These are phyloP conservation scores for Apiospora rasikravindrae DNA, from an alignment of 2,329 filamentous ascomycete species.

Conservation along the genomic window DNA sequence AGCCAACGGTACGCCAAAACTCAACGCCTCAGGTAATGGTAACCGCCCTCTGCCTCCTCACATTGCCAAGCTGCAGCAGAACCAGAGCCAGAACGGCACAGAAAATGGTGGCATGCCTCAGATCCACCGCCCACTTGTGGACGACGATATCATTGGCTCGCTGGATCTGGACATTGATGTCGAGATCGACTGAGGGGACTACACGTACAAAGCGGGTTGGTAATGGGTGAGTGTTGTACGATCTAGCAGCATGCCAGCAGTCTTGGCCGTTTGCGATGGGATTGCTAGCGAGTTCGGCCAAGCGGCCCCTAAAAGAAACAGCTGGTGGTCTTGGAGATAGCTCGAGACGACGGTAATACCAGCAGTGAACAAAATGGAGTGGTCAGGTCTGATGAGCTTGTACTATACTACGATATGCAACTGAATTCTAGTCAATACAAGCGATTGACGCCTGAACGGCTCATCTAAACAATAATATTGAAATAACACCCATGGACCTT, in stretches of 20 bases:
- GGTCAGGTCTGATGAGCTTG: not conserved
- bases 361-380: not conserved
- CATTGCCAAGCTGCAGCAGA: constrained; percentile 58
- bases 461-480: not conserved
- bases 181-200: constrained; percentile 67
- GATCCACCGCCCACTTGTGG: constrained; percentile 80
- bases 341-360: not conserved
- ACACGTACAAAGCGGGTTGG: not conserved
- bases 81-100: constrained; percentile 57
- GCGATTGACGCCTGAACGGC: not conserved
- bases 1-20: constrained; percentile 57
- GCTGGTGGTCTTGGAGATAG: not conserved
- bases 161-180: constrained; percentile 93
- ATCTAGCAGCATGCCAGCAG: constrained; percentile 1
- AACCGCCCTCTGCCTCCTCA: constrained; percentile 54
- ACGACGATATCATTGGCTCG: constrained; percentile 89
- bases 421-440: not conserved
- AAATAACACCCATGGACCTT: not conserved
- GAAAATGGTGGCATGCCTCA: constrained; percentile 68
- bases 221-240: not conserved
- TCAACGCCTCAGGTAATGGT: constrained; percentile 43
- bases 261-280: not conserved
- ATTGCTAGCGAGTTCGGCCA: not conserved
- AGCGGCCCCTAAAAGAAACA: not conserved
- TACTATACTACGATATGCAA: not conserved